These are phyloP conservation scores for Fusarium aywerte DNA, from an alignment of 2,329 filamentous ascomycete genomes.

Conservation along the genomic window DNA sequence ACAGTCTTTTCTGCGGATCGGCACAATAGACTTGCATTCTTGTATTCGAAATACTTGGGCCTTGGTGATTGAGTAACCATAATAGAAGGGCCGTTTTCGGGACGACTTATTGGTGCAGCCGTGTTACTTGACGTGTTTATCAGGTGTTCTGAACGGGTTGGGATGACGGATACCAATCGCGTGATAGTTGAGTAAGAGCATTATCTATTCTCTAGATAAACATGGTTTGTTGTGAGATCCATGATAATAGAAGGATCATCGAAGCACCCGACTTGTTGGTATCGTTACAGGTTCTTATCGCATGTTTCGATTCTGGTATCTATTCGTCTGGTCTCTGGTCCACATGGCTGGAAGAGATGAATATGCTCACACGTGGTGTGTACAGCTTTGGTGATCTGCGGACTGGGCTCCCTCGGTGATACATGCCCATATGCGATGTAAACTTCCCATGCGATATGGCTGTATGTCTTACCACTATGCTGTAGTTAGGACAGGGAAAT, in stretches of 20 bases:
- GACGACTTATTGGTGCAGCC: background rate
- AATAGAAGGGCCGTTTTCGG: conserved; percentile 29
- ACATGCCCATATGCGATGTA: background rate
- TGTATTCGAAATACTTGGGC: background rate
- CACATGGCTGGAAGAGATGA: background rate
- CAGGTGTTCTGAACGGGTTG: conserved; percentile 20
- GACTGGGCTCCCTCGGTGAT: conserved; percentile 19
- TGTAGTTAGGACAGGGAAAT: background rate
- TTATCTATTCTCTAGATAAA: conserved; percentile 11
- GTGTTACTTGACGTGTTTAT: conserved; percentile 14
- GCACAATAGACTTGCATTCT: conserved; percentile 35
- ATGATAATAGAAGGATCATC: conserved; percentile 3
- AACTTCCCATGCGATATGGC: conserved; percentile 22
- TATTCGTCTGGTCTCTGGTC: background rate
- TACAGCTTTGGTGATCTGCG: conserved; percentile 2
- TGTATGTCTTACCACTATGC: conserved; percentile 21
- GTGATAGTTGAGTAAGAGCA: conserved; percentile 5
- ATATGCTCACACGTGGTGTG: conserved; percentile 18
- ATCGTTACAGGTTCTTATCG: conserved; percentile 2
- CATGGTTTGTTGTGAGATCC: conserved; percentile 5
- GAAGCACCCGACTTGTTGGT: conserved; percentile 3
- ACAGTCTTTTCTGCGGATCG: conserved; percentile 21
- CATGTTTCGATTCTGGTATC: background rate
- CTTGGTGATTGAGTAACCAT: background rate
- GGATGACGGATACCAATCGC: conserved; percentile 6